Conservation (phyloP, 345 rosid genomes). For the Cardiospermum halicacabum region DNA sequence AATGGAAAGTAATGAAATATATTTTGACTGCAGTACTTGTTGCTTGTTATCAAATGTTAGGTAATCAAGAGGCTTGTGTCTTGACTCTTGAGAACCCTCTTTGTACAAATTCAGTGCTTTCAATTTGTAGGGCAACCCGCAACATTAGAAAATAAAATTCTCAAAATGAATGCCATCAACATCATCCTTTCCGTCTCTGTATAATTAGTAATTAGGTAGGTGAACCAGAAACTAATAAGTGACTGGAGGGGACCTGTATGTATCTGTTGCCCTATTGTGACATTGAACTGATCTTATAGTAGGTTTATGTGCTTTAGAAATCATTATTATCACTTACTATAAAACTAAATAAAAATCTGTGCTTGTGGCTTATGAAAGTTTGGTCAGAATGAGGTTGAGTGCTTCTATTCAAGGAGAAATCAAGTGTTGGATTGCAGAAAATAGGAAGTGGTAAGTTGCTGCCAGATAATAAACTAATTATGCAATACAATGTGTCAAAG, state of each 20-base stretch:
- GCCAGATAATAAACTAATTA: conserved; percentile 12
- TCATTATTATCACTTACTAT: not conserved
- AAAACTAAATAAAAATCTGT: not conserved
- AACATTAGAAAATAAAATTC: not conserved
- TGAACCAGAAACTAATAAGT: not conserved
- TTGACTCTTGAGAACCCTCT: too few species aligned
- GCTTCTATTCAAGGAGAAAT: conserved; percentile 26
- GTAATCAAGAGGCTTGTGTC: not conserved
- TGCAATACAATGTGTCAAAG: conserved; percentile 8
- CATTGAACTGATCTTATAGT: not conserved
- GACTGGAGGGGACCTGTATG: not conserved
- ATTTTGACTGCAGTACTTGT: not conserved
- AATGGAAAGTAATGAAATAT: conserved; percentile 22
- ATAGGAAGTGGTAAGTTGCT: conserved; percentile 19
- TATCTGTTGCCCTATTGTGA: not conserved
- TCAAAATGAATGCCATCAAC: not conserved
- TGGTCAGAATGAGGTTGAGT: conserved; percentile 23
- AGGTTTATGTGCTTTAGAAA: not conserved
- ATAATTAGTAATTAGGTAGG: not conserved
- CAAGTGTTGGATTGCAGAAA: conserved; percentile 3
- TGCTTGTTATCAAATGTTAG: not conserved
- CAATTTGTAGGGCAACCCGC: not conserved
- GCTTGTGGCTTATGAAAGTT: conserved; percentile 12
- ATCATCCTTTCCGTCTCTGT: not conserved
- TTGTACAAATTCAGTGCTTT: not conserved